phyloP scores from a whole-genome alignment of 441 rosid species.

The Arabidopsis lyrata region DNA sequence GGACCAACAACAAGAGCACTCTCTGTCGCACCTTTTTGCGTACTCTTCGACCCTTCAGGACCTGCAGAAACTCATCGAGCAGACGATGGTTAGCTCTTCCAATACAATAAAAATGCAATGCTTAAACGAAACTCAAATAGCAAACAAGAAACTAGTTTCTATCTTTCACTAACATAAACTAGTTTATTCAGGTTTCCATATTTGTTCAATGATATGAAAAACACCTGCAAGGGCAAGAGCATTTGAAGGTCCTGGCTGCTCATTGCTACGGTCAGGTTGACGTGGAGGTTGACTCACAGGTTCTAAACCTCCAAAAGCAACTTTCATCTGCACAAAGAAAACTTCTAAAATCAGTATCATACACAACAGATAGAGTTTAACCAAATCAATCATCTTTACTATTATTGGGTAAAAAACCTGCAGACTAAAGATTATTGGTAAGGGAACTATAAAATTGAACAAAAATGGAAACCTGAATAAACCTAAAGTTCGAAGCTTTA shows the following conservation, averaged over 20 bases:
- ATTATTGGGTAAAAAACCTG: slow-evolving; percentile 3
- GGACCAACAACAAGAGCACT: slow-evolving; percentile 89
- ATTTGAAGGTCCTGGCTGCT: slow-evolving; percentile 56
- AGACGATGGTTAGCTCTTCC: neutral
- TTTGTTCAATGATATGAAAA: neutral
- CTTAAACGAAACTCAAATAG: neutral
- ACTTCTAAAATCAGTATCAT: slow-evolving; percentile 6
- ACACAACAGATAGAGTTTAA: slow-evolving; percentile 17
- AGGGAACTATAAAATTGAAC: neutral
- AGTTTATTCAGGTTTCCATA: too few relatives aligned
- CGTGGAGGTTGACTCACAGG: slow-evolving; percentile 50
- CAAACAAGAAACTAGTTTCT: neutral
- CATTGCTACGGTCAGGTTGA: slow-evolving; percentile 49
- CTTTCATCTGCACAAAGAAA: slow-evolving; percentile 56
- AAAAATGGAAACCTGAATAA: neutral
- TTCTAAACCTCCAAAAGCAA: slow-evolving; percentile 68
- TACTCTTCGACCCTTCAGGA: slow-evolving; percentile 62
- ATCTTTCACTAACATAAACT: neutral
- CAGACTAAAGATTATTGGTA: neutral
- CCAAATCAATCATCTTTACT: slow-evolving; percentile 18
- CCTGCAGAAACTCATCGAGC: slow-evolving; percentile 51
- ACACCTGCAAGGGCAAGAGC: slow-evolving; percentile 84
- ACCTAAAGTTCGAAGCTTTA: neutral
- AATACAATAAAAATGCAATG: neutral
- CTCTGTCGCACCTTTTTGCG: slow-evolving; percentile 58